A percentile compares a stretch with the other conserved stretches of the same genome.
phyloP scores from a whole-genome alignment of 805 yeast genomes.

The Pichia phayaonensis region DNA sequence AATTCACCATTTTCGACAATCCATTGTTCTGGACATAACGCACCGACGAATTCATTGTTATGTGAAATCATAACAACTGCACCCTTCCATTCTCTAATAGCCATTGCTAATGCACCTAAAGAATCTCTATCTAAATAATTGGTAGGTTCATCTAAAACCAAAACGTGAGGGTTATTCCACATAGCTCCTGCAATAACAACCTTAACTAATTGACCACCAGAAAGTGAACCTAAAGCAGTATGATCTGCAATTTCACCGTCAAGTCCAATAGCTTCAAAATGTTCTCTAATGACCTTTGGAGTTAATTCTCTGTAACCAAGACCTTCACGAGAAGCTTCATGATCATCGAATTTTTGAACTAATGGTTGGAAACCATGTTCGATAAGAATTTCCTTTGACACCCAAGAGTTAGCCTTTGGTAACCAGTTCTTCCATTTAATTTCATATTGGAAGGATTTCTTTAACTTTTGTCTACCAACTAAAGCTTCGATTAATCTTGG shows the following conservation, averaged over 20 bases:
- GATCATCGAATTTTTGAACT: constrained; percentile 96
- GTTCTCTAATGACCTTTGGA: constrained; percentile 90
- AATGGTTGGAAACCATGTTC: constrained; percentile 84
- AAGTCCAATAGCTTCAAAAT: constrained; percentile 93
- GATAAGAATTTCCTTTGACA: constrained; percentile 71
- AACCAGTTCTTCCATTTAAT: constrained; percentile 88
- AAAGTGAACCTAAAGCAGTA: constrained; percentile 91
- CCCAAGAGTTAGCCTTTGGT: constrained; percentile 92
- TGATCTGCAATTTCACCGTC: constrained; percentile 99
- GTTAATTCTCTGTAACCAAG: constrained; percentile 91
- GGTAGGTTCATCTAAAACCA: constrained; percentile 97
- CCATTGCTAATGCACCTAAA: constrained; percentile 93
- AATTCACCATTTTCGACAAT: constrained; percentile 87
- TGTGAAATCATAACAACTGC: constrained; percentile 99
- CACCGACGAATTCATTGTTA: constrained; percentile 94
- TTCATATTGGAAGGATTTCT: constrained; percentile 95
- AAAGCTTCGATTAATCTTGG: constrained; percentile 85
- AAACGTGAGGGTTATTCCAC: constrained; percentile 98
- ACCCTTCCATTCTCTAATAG: constrained; percentile 96
- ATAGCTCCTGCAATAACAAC: constrained; percentile 99
- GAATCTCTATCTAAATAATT: constrained; percentile 97
- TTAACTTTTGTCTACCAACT: constrained; percentile 94
- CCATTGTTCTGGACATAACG: constrained; percentile 98
- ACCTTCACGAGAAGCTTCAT: constrained; percentile 99
- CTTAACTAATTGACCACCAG: constrained; percentile 97